These are phyloP conservation scores for Talaromyces sp. DNA, from an alignment of 2,329 filamentous ascomycete species.

Conservation along the genomic window DNA sequence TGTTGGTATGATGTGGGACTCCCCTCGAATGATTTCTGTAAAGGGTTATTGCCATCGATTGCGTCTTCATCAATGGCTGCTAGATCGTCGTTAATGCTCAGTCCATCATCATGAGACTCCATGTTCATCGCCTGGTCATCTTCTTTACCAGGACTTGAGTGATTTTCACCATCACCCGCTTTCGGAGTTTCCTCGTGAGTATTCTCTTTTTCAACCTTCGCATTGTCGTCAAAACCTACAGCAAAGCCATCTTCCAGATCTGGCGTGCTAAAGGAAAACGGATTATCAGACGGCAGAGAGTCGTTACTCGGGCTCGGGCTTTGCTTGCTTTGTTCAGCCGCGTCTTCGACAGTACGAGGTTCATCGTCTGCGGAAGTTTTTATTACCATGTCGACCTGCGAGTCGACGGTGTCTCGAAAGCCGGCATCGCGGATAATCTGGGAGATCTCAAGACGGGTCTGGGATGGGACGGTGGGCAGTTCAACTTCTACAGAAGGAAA, in stretches of 20 bases:
- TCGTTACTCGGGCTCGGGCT: neutral
- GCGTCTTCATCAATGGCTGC: neutral
- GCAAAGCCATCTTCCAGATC: neutral
- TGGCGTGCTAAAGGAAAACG: conserved; percentile 15
- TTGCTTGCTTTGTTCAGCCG: neutral
- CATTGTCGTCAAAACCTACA: neutral
- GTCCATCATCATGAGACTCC: neutral
- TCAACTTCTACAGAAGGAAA: conserved; percentile 5
- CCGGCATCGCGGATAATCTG: conserved; percentile 45
- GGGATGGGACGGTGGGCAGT: conserved; percentile 21
- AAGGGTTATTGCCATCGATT: neutral
- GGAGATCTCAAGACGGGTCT: conserved; percentile 37
- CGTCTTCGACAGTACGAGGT: neutral
- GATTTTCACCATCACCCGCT: neutral
- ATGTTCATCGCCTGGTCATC: conserved; percentile 1
- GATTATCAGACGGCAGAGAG: conserved; percentile 10
- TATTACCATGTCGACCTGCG: conserved; percentile 19
- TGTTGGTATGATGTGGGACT: neutral
- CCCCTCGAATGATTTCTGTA: neutral
- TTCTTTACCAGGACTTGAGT: neutral
- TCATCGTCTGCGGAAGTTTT: neutral
- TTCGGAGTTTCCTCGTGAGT: neutral
- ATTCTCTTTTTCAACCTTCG: neutral
- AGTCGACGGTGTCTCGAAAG: conserved; percentile 42
- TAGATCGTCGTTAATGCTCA: neutral